Evolutionary conservation across 768 basidiomycete species (phyloP).

Genomic region (Hypholoma sublateritium): DNA sequence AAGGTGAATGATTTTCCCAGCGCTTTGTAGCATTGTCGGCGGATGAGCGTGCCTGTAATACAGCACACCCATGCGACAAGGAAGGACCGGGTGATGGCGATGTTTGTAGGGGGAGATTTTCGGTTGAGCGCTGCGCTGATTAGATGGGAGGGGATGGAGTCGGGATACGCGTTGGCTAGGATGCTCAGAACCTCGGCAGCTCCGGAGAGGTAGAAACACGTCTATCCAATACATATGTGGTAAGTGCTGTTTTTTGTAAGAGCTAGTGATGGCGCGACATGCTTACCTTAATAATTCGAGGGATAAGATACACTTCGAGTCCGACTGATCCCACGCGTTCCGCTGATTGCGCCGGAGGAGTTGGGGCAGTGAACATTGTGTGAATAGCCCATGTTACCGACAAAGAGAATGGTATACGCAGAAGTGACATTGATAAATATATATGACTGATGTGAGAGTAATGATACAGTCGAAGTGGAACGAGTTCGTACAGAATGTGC

Average conservation of each 20-base stretch:
- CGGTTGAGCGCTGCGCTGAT: not conserved
- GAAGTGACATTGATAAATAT: conserved; percentile 1
- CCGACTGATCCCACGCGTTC: conserved; percentile 24
- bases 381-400: conserved; percentile 26
- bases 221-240: conserved; percentile 8
- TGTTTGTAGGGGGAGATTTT: not conserved
- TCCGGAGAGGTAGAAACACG: conserved; percentile 16
- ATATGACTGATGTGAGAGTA: not conserved
- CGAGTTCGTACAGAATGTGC: not conserved
- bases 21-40: conserved; percentile 13
- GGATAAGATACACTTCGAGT: conserved; percentile 17
- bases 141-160: not conserved
- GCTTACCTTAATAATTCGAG: conserved; percentile 23
- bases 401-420: conserved; percentile 23
- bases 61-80: conserved; percentile 10
- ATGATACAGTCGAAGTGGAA: not conserved
- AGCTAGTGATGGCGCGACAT: not conserved
- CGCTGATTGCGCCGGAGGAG: conserved; percentile 19
- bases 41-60: conserved; percentile 10
- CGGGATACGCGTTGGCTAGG: not conserved
- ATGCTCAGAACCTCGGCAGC: conserved; percentile 16
- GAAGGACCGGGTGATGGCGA: conserved; percentile 6
- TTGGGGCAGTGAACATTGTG: conserved; percentile 25
- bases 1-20: conserved; percentile 19
- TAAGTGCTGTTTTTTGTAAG: not conserved